phyloP scores from a whole-genome alignment of 192 early-diverging fungal species.

The Backusella liffmaniae region DNA sequence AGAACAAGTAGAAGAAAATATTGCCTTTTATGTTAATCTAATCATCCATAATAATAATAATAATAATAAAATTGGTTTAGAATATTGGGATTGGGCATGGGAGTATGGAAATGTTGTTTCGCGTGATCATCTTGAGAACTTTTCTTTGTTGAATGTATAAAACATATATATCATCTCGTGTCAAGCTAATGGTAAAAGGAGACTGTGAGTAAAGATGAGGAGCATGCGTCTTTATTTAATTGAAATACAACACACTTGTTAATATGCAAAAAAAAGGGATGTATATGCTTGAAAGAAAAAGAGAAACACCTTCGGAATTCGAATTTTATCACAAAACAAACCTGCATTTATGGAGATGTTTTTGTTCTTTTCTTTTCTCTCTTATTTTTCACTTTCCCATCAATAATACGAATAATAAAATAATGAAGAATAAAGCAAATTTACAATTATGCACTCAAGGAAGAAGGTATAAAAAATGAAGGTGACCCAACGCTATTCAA shows the following conservation, averaged over 20 bases:
- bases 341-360: neutral
- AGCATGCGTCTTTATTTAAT: too few species aligned
- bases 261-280: too few species aligned
- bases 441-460: neutral
- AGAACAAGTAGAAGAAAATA: neutral
- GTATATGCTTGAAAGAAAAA: neutral
- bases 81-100: neutral
- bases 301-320: neutral
- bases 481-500: neutral
- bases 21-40: neutral
- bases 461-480: neutral
- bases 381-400: neutral
- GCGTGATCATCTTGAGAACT: neutral
- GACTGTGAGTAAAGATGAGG: too few species aligned
- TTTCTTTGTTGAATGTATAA: too few species aligned
- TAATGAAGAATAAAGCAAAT: neutral
- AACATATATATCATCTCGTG: too few species aligned
- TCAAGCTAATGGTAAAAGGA: too few species aligned
- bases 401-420: neutral
- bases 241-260: too few species aligned
- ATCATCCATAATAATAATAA: neutral
- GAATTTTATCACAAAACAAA: neutral
- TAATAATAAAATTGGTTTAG: neutral
- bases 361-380: neutral
- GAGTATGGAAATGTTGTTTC: neutral